A percentile compares a stretch with the other conserved stretches of the same genome.
Evolutionary conservation across 371 early-diverging fungal species (phyloP).

Genomic region (Funneliformis caledonium): DNA sequence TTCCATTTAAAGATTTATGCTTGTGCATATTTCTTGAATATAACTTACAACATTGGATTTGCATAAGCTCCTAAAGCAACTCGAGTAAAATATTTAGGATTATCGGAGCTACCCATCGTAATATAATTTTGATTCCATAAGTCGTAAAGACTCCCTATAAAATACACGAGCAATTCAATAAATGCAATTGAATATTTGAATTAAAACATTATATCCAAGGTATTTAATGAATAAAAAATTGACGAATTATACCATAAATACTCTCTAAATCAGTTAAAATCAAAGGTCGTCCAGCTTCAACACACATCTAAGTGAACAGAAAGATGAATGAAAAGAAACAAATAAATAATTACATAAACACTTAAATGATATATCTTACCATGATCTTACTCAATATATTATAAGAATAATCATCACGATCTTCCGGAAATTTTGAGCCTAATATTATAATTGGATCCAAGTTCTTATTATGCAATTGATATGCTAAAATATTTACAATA

Average conservation of each 20-base stretch:
- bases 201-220: not conserved
- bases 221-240: not conserved
- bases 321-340: not conserved
- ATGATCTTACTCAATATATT: conserved; percentile 38
- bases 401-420: conserved; percentile 40
- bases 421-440: conserved; percentile 41
- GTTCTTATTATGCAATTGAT: conserved; percentile 2
- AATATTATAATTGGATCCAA: conserved; percentile 29
- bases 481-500: conserved; percentile 31
- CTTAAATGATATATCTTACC: conserved; percentile 16
- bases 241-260: conserved; percentile 29
- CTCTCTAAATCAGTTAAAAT: conserved; percentile 42
- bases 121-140: conserved; percentile 42
- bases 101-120: conserved; percentile 13
- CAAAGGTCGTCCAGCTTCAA: conserved; percentile 39
- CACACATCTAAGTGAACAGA: conserved; percentile 36
- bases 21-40: not conserved
- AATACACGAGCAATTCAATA: not conserved
- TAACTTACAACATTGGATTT: conserved; percentile 37
- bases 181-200: not conserved
- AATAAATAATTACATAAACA: not conserved
- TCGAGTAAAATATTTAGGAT: conserved; percentile 32
- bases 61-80: conserved; percentile 41
- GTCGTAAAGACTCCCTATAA: conserved; percentile 41
- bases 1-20: not conserved